phyloP scores from a whole-genome alignment of 768 basidiomycete genomes.

The Suillus hirtellus region DNA sequence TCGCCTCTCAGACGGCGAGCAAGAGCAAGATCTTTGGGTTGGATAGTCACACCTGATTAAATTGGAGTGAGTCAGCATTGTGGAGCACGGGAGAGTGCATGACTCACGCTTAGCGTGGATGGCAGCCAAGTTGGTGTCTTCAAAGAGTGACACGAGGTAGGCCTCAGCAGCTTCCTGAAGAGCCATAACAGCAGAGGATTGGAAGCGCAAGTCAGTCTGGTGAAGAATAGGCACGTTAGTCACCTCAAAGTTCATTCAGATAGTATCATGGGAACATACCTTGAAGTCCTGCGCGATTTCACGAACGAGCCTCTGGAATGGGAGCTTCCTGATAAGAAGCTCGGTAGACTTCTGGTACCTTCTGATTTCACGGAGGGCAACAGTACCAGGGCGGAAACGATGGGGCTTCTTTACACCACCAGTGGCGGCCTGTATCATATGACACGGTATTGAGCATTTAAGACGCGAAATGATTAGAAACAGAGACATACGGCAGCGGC shows the following conservation, averaged over 20 bases:
- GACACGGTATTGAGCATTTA: slow-evolving; percentile 13
- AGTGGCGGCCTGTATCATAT: slow-evolving; percentile 58
- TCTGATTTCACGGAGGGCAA: slow-evolving; percentile 98
- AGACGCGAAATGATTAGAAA: background rate
- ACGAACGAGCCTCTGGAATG: slow-evolving; percentile 98
- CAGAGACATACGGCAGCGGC: slow-evolving; percentile 57
- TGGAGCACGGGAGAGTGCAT: slow-evolving; percentile 6
- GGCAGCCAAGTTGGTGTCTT: slow-evolving; percentile 89
- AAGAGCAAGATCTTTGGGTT: slow-evolving; percentile 88
- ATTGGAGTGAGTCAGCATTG: slow-evolving; percentile 16
- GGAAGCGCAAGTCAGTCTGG: slow-evolving; percentile 91
- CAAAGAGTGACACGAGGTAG: slow-evolving; percentile 83
- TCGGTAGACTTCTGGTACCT: slow-evolving; percentile 99
- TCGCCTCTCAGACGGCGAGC: slow-evolving; percentile 87
- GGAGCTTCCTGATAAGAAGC: slow-evolving; percentile 98
- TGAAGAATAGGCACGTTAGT: slow-evolving; percentile 10
- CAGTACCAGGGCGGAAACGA: slow-evolving; percentile 95
- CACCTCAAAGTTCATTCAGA: background rate
- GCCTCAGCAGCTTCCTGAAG: slow-evolving; percentile 93
- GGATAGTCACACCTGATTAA: slow-evolving; percentile 55
- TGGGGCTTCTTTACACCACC: slow-evolving; percentile 99
- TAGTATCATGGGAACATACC: slow-evolving; percentile 42
- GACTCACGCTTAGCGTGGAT: slow-evolving; percentile 80
- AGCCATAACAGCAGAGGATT: slow-evolving; percentile 92
- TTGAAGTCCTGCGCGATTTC: slow-evolving; percentile 98